Base-by-base conservation (phyloP, 164 flowering plant genomes). In the Tinospora cordifolia region DNA sequence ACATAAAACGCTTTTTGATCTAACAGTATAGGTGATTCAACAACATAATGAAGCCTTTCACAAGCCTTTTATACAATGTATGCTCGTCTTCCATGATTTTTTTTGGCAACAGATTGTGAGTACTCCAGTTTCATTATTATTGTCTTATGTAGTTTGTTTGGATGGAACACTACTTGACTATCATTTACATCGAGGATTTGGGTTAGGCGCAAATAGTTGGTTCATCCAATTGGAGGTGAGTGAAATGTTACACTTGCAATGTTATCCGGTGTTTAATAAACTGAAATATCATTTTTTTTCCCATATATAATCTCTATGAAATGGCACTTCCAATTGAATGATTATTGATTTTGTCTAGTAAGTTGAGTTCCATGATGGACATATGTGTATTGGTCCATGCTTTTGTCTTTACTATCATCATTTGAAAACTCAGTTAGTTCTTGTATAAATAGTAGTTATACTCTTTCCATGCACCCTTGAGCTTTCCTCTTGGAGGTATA, bases 111-210 rank as follows among this genome's bases (percentile, higher is more conserved):
- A 14, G 47, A 44, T 44, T 14, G 14, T 44, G 47, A 9, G 12
- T 68, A 6, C 3, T 64, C 67, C n/a, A 12, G 34, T 34, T 68
- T 49, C 27, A 62, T 21, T 58, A 59, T 2, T 72, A 40, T n/a
- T n/a, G 4, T 38, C 27, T 57, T 21, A 8, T 80, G 51, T 78
- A 92, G 98, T 94, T 3, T 94, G 98, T 79, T 75, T 92, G 82
- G 98, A 94, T 81, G 98, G 98, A 67, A 86, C 97, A 41, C 75
- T 83, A 57, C 97, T 95, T 66, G 98, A 89, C 11, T 92, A 94
- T 66, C 98, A 94, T 81, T 60, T 88, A 34, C 83, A 89, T 72
- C 86, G 74, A 11, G 96, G 97, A 7, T 81, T 36, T 68, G 97
- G 97, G 39, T 78, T 85, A 13, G 97, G 97, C 17, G 84, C 85